phyloP scores from a whole-genome alignment of 257 asterid species.

The Mentha longifolia region DNA sequence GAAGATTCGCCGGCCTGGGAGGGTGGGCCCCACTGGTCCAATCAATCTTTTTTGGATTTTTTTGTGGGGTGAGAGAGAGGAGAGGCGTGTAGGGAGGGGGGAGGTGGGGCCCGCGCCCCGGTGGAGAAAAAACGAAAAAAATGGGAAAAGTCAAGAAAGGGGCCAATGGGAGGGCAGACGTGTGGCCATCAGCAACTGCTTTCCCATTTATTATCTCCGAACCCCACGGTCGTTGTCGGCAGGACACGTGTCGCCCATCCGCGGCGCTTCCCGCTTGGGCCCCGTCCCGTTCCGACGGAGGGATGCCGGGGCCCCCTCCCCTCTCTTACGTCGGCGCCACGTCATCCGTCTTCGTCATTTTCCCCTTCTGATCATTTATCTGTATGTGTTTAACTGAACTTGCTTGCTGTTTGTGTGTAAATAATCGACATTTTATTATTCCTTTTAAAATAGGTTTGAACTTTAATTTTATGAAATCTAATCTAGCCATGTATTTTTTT shows the following conservation, averaged over 20 bases:
- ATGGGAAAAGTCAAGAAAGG: conserved; percentile 49
- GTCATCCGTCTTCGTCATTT: conserved; percentile 38
- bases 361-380: background rate
- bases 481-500: no score
- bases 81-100: conserved; percentile 60
- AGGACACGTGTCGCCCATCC: conserved; percentile 55
- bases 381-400: no score
- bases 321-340: conserved; percentile 41
- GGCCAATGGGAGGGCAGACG: conserved; percentile 70
- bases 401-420: no score
- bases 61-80: background rate
- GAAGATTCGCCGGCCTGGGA: conserved; percentile 53
- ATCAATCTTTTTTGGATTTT: conserved; percentile 51
- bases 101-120: conserved; percentile 24
- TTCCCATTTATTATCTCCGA: conserved; percentile 55
- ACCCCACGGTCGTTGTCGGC: conserved; percentile 62
- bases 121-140: conserved; percentile 19
- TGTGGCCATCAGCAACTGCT: conserved; percentile 54
- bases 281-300: conserved; percentile 27
- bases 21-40: conserved; percentile 49
- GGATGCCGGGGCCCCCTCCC: conserved; percentile 9
- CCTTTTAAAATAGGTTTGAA: no score
- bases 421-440: no score
- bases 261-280: background rate
- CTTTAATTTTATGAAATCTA: no score